Evolutionary conservation across 2,329 filamentous ascomycete species (phyloP).

Genomic region (Cadophora sp.): DNA sequence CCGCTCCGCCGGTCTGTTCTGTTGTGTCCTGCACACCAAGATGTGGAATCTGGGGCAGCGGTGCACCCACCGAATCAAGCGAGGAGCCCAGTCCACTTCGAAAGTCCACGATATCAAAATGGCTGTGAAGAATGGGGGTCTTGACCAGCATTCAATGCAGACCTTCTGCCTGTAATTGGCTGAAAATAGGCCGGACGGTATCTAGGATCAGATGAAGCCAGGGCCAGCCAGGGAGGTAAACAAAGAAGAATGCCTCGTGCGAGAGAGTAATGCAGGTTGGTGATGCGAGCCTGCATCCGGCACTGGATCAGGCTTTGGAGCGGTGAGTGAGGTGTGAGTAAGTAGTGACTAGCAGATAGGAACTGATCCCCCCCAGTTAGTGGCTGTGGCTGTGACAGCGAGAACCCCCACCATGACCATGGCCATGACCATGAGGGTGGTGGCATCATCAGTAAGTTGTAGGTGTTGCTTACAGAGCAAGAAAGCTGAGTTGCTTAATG

Average conservation of each 20-base stretch:
- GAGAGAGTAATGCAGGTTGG: slow-evolving; percentile 3
- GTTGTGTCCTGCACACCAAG: slow-evolving; percentile 4
- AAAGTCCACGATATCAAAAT: neutral
- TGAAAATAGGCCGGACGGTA: neutral
- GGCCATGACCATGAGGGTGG: neutral
- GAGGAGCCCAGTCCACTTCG: neutral
- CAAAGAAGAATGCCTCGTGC: neutral
- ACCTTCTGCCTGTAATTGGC: neutral
- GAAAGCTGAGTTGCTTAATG: neutral
- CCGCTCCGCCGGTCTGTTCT: slow-evolving; percentile 4
- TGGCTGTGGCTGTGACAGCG: neutral
- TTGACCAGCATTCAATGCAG: neutral
- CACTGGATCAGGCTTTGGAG: neutral
- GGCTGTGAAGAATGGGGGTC: slow-evolving; percentile 7
- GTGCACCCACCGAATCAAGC: slow-evolving; percentile 1
- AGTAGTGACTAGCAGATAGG: neutral
- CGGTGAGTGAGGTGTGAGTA: slow-evolving; percentile 1
- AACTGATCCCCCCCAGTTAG: neutral
- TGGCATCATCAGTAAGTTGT: slow-evolving; percentile 1
- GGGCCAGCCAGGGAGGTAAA: neutral
- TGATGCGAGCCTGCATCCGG: slow-evolving; percentile 6
- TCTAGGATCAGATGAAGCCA: neutral
- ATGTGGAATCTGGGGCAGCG: slow-evolving; percentile 17
- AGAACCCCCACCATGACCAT: slow-evolving; percentile 1
- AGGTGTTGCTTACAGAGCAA: neutral